Base-by-base conservation (phyloP, 2,329 filamentous ascomycete species). In the Cercospora sojina region DNA sequence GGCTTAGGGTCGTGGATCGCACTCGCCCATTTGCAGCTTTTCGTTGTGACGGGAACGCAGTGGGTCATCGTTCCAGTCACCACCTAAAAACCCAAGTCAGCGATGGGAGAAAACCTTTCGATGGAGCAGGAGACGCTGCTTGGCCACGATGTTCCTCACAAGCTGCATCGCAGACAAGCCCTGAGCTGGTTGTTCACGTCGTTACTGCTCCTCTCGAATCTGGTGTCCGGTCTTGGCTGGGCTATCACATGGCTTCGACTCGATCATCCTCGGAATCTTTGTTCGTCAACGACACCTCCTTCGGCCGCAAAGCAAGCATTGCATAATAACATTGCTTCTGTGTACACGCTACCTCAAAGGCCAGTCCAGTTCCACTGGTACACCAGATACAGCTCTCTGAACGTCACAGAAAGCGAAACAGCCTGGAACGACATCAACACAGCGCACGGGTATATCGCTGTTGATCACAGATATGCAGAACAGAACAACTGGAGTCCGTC, bases 391-490 rank as follows among this genome's bases (percentile, higher is more conserved):
- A 68, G 68, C 29, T 59, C 64, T 4, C 59, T 53, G 7, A 66
- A 64, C 55, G 59, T 53, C 59, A 65, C 63, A 5, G 59, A 63
- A 55, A 41, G 59, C 16, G 66, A 68, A 25, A 20, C 53, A 16
- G 35, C 64, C 3, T 70, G 69, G 66, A 57, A 67, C 10, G 57
- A 43, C 7, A 65, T 70, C 56, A 58, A 61, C 23, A 64, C 69
- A 23, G 65, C 62, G 10, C 67, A 70, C 29, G 67, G 69, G 8
- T 41, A 62, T 18, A 62, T 70, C 12, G 69, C 67, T 13, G 27
- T 69, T 6, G 62, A 65, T n/a, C 67, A 58, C 8, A 35, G 56
- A 3, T 58, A 32, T n/a, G 64, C 64, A 18, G 49, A 38, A 4
- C 32, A 58, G 9, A 49, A 66, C 20, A 35, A 65, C 13, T 68